A percentile compares a stretch with the other conserved stretches of the same genome.
Conservation (phyloP, 306 rosid genomes). For the Cucumis hystrix region DNA sequence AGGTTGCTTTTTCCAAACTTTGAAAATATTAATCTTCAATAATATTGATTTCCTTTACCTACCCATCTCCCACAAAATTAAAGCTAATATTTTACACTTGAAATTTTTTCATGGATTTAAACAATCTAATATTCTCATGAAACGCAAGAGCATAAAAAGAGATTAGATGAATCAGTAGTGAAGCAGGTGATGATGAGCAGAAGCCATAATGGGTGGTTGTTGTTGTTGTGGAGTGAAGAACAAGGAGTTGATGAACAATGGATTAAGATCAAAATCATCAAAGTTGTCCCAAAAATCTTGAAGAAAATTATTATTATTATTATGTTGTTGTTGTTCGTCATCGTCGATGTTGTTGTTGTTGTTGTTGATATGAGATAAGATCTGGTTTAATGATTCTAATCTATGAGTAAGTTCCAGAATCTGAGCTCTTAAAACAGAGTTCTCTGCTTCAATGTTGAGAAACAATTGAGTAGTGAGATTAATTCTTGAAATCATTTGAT, state of each 20-base stretch:
- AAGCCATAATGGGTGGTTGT: slow-evolving; percentile 48
- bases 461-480: slow-evolving; percentile 22
- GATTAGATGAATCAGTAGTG: not conserved
- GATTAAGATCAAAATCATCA: slow-evolving; percentile 13
- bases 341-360: slow-evolving; percentile 1
- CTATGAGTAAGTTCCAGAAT: slow-evolving; percentile 35
- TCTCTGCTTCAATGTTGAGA: slow-evolving; percentile 31
- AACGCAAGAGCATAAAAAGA: not conserved
- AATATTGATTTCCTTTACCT: not conserved
- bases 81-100: not conserved
- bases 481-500: slow-evolving; percentile 15
- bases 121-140: not conserved
- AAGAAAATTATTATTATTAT: not conserved
- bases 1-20: not conserved
- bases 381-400: slow-evolving; percentile 35
- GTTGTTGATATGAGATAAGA: slow-evolving; percentile 20
- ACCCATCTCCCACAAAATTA: not conserved
- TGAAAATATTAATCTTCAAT: not conserved
- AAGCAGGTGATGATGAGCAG: slow-evolving; percentile 25
- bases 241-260: slow-evolving; percentile 25
- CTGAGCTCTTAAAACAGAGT: slow-evolving; percentile 34
- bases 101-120: not conserved
- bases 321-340: not conserved
- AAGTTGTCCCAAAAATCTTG: not conserved
- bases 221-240: slow-evolving; percentile 19